These are phyloP conservation scores for Irpex sp. DNA, from an alignment of 1,284 basidiomycete genomes.

Conservation along the genomic window DNA sequence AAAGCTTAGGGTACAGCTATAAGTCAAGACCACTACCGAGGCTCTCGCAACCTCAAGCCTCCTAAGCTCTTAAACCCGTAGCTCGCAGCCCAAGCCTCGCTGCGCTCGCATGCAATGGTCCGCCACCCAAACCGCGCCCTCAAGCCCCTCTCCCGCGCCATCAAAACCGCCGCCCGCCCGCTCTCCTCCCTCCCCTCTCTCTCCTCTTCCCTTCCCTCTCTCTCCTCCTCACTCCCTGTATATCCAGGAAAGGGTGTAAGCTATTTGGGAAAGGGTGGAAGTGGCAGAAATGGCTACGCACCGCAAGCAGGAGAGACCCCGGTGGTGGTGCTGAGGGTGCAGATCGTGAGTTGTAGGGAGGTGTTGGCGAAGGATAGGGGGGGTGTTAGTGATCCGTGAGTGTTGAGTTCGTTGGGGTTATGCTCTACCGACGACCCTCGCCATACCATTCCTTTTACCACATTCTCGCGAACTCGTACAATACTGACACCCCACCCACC, in stretches of 20 bases:
- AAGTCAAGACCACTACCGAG: too few relatives aligned
- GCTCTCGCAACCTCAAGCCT: too few relatives aligned
- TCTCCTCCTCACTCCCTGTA: too few relatives aligned
- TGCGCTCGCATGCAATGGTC: constrained; percentile 7
- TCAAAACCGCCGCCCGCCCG: constrained; percentile 39
- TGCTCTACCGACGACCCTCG: neutral
- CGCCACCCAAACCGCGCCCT: constrained; percentile 37
- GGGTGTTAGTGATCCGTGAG: constrained; percentile 74
- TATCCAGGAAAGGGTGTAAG: too few relatives aligned
- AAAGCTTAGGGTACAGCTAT: too few relatives aligned
- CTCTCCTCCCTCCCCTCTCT: too few relatives aligned
- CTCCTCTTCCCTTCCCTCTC: too few relatives aligned
- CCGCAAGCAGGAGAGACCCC: constrained; percentile 63
- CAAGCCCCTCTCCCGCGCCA: constrained; percentile 40
- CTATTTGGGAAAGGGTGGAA: too few relatives aligned
- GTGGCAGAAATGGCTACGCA: constrained; percentile 37
- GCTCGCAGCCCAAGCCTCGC: too few relatives aligned
- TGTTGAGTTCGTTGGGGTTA: constrained; percentile 14
- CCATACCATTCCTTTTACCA: neutral
- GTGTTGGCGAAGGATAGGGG: constrained; percentile 62
- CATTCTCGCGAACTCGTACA: neutral
- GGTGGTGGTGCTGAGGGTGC: constrained; percentile 60
- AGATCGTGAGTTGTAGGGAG: constrained; percentile 60
- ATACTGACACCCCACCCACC: too few relatives aligned
- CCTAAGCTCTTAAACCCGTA: too few relatives aligned